A percentile compares a stretch with the other conserved stretches of the same genome.
phyloP scores from a whole-genome alignment of 306 rosid species.

The Erythrophleum fordii region DNA sequence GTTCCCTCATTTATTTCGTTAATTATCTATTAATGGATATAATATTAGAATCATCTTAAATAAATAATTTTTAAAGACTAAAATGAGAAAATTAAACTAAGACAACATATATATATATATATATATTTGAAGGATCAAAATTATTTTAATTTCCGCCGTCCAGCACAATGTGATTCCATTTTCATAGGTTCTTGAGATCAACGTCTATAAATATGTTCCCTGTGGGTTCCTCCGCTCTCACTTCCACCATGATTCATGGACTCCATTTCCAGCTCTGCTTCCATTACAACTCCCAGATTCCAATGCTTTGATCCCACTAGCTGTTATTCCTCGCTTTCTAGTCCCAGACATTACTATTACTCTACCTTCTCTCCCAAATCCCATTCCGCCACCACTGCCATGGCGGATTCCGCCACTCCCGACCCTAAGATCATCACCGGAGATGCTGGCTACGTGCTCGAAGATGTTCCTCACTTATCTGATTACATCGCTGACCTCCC shows the following conservation, averaged over 20 bases:
- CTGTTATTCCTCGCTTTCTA: conserved; percentile 1
- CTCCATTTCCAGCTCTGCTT: conserved; percentile 31
- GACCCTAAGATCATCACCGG: conserved; percentile 52
- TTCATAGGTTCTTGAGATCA: too few species aligned
- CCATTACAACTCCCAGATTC: conserved; percentile 20
- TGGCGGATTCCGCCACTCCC: conserved; percentile 28
- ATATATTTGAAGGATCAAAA: too few species aligned
- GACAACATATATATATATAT: too few species aligned
- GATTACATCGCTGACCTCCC: conserved; percentile 57
- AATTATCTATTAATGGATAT: too few species aligned
- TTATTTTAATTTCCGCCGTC: too few species aligned
- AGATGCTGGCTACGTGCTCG: conserved; percentile 56
- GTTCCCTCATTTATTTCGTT: too few species aligned
- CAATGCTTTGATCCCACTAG: background rate
- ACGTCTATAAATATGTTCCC: too few species aligned
- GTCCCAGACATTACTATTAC: conserved; percentile 29
- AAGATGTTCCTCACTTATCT: conserved; percentile 69
- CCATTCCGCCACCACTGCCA: background rate
- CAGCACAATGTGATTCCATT: too few species aligned
- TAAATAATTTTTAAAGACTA: too few species aligned
- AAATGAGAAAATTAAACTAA: too few species aligned
- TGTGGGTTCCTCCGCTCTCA: too few species aligned
- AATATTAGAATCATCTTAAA: too few species aligned
- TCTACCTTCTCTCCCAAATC: background rate
- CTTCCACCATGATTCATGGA: background rate